Percentiles rank a stretch among this genome's conserved stretches.
These are phyloP conservation scores for Colletotrichum camelliae DNA, from an alignment of 2,329 filamentous ascomycete genomes.

Conservation along the genomic window DNA sequence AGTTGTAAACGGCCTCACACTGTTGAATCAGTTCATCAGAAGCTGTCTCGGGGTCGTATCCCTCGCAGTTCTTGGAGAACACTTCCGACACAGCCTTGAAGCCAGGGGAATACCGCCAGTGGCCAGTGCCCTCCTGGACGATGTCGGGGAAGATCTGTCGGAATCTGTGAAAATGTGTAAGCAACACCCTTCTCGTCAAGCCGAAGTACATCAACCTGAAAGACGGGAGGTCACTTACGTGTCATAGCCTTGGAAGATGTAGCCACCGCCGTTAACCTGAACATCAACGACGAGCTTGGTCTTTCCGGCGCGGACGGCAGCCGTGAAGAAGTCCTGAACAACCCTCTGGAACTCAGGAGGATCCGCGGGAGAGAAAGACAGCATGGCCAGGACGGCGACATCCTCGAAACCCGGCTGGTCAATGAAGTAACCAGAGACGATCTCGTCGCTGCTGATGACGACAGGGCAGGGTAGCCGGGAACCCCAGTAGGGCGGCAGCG, in stretches of 20 bases:
- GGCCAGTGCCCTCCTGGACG: constrained; percentile 40
- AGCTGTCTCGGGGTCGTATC: constrained; percentile 32
- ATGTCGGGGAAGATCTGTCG: constrained; percentile 53
- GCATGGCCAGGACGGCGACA: constrained; percentile 33
- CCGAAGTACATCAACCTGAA: not conserved
- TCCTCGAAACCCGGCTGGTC: constrained; percentile 35
- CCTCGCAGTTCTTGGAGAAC: constrained; percentile 46
- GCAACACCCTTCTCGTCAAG: not conserved
- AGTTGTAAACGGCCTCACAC: constrained; percentile 47
- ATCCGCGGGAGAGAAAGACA: constrained; percentile 28
- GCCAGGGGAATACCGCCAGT: constrained; percentile 42
- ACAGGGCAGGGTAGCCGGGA: constrained; percentile 31
- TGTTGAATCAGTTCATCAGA: constrained; percentile 47
- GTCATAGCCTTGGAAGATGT: constrained; percentile 61
- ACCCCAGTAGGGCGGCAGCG: not conserved
- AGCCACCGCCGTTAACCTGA: constrained; percentile 62
- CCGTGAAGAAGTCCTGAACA: constrained; percentile 35
- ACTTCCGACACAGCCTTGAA: constrained; percentile 52
- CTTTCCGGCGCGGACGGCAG: constrained; percentile 51
- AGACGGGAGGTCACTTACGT: constrained; percentile 15
- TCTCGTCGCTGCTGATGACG: constrained; percentile 27
- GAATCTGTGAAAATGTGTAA: constrained; percentile 43
- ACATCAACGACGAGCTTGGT: constrained; percentile 67
- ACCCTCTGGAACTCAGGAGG: constrained; percentile 39
- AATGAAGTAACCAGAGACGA: constrained; percentile 37